Conservation (phyloP, 805 yeast species). For the Priceomyces medius region DNA sequence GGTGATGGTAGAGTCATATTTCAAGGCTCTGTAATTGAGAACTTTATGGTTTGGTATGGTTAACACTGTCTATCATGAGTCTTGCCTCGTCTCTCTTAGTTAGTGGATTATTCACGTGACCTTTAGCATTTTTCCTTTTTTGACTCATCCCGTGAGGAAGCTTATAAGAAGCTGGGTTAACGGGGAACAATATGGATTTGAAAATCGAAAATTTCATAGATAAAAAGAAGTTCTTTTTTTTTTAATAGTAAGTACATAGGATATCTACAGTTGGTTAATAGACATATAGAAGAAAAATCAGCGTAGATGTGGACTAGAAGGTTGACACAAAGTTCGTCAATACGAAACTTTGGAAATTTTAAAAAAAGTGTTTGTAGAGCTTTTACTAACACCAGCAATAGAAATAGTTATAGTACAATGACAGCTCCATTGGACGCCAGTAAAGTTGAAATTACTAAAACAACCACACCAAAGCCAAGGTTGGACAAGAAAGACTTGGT, state of each 20-base stretch:
- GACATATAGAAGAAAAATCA: background rate
- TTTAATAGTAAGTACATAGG: constrained; percentile 1
- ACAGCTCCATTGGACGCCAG: constrained; percentile 37
- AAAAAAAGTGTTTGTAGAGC: background rate
- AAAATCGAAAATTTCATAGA: background rate
- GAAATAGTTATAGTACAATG: constrained; percentile 7
- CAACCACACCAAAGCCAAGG: constrained; percentile 35
- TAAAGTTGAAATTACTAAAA: constrained; percentile 35
- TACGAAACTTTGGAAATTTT: background rate
- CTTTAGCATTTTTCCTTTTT: background rate
- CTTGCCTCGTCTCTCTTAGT: background rate
- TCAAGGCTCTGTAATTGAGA: constrained; percentile 30
- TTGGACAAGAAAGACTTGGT: constrained; percentile 40
- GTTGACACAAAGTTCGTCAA: background rate
- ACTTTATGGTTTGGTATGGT: constrained; percentile 26
- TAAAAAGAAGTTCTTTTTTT: background rate
- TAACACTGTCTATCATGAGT: constrained; percentile 12
- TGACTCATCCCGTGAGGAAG: background rate
- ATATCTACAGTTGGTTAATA: background rate
- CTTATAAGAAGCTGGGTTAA: background rate
- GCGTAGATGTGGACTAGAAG: constrained; percentile 3
- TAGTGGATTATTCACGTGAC: background rate
- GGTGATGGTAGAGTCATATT: constrained; percentile 23
- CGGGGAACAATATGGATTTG: background rate
- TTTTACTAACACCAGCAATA: constrained; percentile 4